Evolutionary conservation across 2,329 filamentous ascomycete species (phyloP), one percentile per base, ranked within the genome.

Genomic region (Scytalidium lignicola): DNA sequence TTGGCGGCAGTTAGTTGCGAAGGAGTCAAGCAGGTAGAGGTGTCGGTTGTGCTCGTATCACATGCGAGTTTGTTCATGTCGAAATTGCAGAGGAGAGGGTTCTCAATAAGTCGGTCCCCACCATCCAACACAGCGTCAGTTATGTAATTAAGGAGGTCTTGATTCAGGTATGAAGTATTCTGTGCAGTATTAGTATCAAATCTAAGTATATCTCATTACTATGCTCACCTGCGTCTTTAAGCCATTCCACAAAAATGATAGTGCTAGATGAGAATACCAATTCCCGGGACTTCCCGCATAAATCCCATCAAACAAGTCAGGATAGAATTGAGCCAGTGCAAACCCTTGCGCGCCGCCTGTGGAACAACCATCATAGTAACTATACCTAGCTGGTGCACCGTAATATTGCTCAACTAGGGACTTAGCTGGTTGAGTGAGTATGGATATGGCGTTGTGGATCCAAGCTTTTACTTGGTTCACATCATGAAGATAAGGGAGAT

Each of bases 301-400:
- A n/a, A 71, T 70, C 0, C 69, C 68, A 52, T 70, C 66, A 37
- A 71, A 70, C 1, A 70, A 53, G 0, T 63, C 54, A 1, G 67
- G 66, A 51, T 71, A 58, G 20, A 58, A 66, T 44, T 68, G 64
- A 2, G 67, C 67, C 15, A 70, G 53, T 9, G 68, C 63, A 48
- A 65, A 69, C 2, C 63, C 68, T 55, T 70, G 67, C 6, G 63
- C 66, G 13, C 68, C 68, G 6, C 67, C 68, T 2, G 68, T 71
- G 1, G 66, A 70, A 29, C 67, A 70, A 3, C 67, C 67, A 41
- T 51, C 54, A 48, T 68, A 70, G 49, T 69, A 70, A 18, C 58
- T 65, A 43, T 64, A 55, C 3, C 47, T 55, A 1, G 65, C 58
- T 18, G 46, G 23, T 22, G 52, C 41, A 8, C 47, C 47, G 45